These are phyloP conservation scores for Penicillium atrosanguineum DNA, from an alignment of 495 filamentous ascomycete species.

Conservation along the genomic window DNA sequence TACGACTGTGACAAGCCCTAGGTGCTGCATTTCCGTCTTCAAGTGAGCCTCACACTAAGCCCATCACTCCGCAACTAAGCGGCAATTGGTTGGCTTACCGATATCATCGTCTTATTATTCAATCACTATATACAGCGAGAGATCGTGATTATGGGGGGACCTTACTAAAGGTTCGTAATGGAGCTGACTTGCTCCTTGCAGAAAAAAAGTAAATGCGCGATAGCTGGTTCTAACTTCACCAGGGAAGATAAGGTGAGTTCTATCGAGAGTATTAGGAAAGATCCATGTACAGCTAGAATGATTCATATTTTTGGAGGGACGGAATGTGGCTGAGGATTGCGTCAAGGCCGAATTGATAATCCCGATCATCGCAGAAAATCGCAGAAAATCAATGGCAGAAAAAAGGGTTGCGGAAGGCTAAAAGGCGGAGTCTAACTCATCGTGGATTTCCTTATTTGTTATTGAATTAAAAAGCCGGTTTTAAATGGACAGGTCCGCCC, in stretches of 20 bases:
- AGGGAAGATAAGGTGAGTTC: conserved; percentile 35
- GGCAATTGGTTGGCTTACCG: conserved; percentile 32
- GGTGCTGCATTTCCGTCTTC: no score
- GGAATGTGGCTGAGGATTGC: conserved; percentile 7
- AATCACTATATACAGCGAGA: conserved; percentile 75
- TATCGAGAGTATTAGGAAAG: conserved; percentile 47
- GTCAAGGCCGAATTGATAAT: conserved; percentile 6
- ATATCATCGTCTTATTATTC: conserved; percentile 51
- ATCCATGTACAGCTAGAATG: conserved; percentile 50
- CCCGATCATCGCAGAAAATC: background rate
- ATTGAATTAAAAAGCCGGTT: conserved; percentile 17
- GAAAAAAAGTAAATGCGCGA: conserved; percentile 66
- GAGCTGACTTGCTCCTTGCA: conserved; percentile 62
- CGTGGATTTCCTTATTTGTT: conserved; percentile 13
- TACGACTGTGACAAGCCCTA: background rate
- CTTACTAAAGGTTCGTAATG: conserved; percentile 94
- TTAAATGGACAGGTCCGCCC: conserved; percentile 7
- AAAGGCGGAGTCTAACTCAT: conserved; percentile 17
- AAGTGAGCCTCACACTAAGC: no score
- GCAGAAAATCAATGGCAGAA: conserved; percentile 8
- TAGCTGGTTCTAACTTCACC: conserved; percentile 80
- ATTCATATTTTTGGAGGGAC: conserved; percentile 7
- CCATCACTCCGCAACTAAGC: conserved; percentile 51
- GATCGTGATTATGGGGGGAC: conserved; percentile 40
- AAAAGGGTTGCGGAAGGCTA: background rate